Conservation (phyloP, 352 stramenopile genomes). For the Globisporangium apiculatum region DNA sequence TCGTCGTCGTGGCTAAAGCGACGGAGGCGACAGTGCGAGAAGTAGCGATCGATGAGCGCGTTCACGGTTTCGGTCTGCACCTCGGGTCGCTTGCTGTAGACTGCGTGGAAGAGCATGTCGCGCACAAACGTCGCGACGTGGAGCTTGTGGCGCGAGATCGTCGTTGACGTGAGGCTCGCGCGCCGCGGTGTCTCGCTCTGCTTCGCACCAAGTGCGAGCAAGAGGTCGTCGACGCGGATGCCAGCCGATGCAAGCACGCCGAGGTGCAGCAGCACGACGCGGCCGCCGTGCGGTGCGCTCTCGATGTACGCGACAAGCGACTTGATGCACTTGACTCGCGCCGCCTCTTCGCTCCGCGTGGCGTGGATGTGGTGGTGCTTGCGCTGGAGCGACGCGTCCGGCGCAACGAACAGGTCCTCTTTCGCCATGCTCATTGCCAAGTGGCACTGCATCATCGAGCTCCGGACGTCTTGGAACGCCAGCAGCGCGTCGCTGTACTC, state of each 20-base stretch:
- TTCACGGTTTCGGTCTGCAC: slow-evolving; percentile 31
- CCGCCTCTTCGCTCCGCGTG: slow-evolving; percentile 23
- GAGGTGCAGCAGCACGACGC: slow-evolving; percentile 55
- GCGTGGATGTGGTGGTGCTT: slow-evolving; percentile 27
- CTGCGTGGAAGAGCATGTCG: slow-evolving; percentile 68
- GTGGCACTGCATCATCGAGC: slow-evolving; percentile 56
- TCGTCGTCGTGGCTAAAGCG: slow-evolving; percentile 61
- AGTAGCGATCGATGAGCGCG: slow-evolving; percentile 56
- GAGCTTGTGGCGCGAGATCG: slow-evolving; percentile 32
- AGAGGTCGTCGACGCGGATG: slow-evolving; percentile 47
- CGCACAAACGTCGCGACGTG: slow-evolving; percentile 57
- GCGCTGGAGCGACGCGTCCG: slow-evolving; percentile 5
- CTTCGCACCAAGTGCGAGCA: slow-evolving; percentile 47
- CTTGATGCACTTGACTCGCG: slow-evolving; percentile 30
- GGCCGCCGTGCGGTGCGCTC: slow-evolving; percentile 33
- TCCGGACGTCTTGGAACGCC: slow-evolving; percentile 51
- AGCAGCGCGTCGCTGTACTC: slow-evolving; percentile 49
- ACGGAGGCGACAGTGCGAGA: slow-evolving; percentile 57
- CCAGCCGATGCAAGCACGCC: slow-evolving; percentile 32
- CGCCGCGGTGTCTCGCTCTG: slow-evolving; percentile 31
- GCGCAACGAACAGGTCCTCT: slow-evolving; percentile 19
- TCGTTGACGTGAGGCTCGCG: slow-evolving; percentile 8
- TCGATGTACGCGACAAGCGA: slow-evolving; percentile 50
- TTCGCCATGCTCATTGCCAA: slow-evolving; percentile 33
- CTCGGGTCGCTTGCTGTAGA: slow-evolving; percentile 52